Conservation (phyloP, 2,329 filamentous ascomycete genomes). For the Colletotrichum navitas region DNA sequence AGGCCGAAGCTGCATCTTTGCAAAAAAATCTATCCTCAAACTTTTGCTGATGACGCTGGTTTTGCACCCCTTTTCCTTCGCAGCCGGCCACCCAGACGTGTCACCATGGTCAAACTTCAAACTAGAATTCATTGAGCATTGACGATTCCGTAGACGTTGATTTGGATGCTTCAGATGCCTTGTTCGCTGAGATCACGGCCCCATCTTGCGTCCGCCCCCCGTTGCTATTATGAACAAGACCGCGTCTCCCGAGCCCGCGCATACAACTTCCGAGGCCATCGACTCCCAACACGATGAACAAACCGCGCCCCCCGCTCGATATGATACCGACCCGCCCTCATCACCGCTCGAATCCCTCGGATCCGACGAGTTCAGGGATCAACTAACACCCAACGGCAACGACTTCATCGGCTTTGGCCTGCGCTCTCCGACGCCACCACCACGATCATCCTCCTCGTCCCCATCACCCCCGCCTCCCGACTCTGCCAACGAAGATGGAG, state of each 20-base stretch:
- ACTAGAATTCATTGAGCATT: constrained; percentile 58
- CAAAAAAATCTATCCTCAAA: constrained; percentile 48
- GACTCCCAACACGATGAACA: constrained; percentile 45
- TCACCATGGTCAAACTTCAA: constrained; percentile 68
- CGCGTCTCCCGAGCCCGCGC: constrained; percentile 65
- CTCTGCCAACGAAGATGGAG: constrained; percentile 47
- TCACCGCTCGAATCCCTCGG: constrained; percentile 38
- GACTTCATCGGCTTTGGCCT: constrained; percentile 36
- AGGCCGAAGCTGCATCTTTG: constrained; percentile 39
- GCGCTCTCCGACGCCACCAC: constrained; percentile 23
- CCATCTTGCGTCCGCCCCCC: constrained; percentile 52
- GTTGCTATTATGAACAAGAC: constrained; percentile 69
- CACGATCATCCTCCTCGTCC: constrained; percentile 26
- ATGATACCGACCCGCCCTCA: constrained; percentile 37
- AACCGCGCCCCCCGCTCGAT: constrained; percentile 34
- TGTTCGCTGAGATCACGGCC: constrained; percentile 67
- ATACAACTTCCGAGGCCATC: constrained; percentile 50
- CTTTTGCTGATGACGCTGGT: constrained; percentile 64
- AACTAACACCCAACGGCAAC: constrained; percentile 41
- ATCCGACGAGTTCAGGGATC: constrained; percentile 41
- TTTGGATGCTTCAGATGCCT: constrained; percentile 70
- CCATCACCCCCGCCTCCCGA: constrained; percentile 15
- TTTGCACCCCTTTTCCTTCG: constrained; percentile 59
- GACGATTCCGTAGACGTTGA: constrained; percentile 66
- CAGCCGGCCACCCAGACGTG: constrained; percentile 60